These are phyloP conservation scores for Saturnispora ahearnii DNA, from an alignment of 805 yeast species.

Conservation along the genomic window DNA sequence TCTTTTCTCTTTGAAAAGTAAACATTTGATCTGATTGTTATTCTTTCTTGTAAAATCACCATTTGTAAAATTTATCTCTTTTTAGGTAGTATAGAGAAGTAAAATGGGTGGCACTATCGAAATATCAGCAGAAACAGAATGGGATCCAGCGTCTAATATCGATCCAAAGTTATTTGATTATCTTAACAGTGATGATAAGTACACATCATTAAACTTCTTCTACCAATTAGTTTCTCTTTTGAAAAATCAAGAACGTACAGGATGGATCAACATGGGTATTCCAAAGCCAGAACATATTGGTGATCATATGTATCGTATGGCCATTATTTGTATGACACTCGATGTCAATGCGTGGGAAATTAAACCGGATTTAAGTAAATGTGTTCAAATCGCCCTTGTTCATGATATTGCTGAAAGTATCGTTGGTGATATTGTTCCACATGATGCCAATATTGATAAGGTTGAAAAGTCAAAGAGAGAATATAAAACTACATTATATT, in stretches of 20 bases:
- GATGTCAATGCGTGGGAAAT: slow-evolving; percentile 21
- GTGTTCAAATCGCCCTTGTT: slow-evolving; percentile 77
- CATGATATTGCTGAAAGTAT: slow-evolving; percentile 93
- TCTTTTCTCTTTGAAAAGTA: background rate
- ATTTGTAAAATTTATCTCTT: background rate
- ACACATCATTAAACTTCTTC: slow-evolving; percentile 27
- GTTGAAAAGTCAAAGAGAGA: slow-evolving; percentile 82
- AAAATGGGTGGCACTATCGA: background rate
- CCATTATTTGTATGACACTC: slow-evolving; percentile 66
- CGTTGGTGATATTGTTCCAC: slow-evolving; percentile 92
- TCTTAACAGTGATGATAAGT: slow-evolving; percentile 19
- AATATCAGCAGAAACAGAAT: slow-evolving; percentile 15
- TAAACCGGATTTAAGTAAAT: slow-evolving; percentile 43
- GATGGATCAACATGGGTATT: slow-evolving; percentile 74
- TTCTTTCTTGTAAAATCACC: background rate
- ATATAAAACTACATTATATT: slow-evolving; percentile 56
- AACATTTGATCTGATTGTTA: background rate
- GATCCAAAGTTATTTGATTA: slow-evolving; percentile 31
- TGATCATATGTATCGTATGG: slow-evolving; percentile 97
- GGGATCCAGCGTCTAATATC: slow-evolving; percentile 39
- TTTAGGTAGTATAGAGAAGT: background rate
- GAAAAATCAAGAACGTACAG: slow-evolving; percentile 80
- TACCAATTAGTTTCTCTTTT: slow-evolving; percentile 58
- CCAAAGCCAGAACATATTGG: slow-evolving; percentile 61
- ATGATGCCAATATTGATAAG: slow-evolving; percentile 55